Percentiles rank a stretch among this genome's conserved stretches.
Evolutionary conservation across 2,329 filamentous ascomycete species (phyloP).

Genomic region (Podosphaera aphanis): DNA sequence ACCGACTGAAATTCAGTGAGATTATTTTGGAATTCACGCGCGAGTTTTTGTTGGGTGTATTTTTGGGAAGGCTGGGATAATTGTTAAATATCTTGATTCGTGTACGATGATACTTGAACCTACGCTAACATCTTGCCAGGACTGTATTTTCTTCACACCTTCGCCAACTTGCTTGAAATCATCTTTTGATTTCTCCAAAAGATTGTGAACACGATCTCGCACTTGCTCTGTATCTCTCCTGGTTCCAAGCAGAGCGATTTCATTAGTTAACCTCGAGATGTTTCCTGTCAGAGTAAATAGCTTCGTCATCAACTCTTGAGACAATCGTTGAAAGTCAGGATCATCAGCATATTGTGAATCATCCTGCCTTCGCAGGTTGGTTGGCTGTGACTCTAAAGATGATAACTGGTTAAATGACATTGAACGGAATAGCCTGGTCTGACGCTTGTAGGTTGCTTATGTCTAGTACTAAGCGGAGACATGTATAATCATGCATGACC

Average conservation of each 20-base stretch:
- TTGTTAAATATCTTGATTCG: constrained; percentile 2
- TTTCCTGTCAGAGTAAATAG: constrained; percentile 76
- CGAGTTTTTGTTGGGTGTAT: constrained; percentile 87
- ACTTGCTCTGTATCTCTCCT: constrained; percentile 78
- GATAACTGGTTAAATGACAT: constrained; percentile 90
- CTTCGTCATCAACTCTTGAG: constrained; percentile 64
- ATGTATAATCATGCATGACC: too few relatives aligned
- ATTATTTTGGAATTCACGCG: constrained; percentile 73
- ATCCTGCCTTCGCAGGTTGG: constrained; percentile 40
- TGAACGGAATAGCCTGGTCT: constrained; percentile 1
- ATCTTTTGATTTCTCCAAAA: constrained; percentile 65
- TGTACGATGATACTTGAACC: constrained; percentile 9
- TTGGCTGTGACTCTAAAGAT: constrained; percentile 60
- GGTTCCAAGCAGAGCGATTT: constrained; percentile 69
- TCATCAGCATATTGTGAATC: constrained; percentile 68
- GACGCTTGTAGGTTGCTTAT: background rate
- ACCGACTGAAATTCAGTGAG: constrained; percentile 78
- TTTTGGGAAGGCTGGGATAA: constrained; percentile 63
- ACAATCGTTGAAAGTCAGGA: constrained; percentile 69
- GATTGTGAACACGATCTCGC: constrained; percentile 68
- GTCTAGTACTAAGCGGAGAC: too few relatives aligned
- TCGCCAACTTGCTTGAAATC: constrained; percentile 84
- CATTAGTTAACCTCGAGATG: constrained; percentile 61
- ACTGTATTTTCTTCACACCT: constrained; percentile 75
- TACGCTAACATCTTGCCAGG: constrained; percentile 66